Evolutionary conservation across 2,329 filamentous ascomycete species (phyloP).

Genomic region (Cercospora citrullina): DNA sequence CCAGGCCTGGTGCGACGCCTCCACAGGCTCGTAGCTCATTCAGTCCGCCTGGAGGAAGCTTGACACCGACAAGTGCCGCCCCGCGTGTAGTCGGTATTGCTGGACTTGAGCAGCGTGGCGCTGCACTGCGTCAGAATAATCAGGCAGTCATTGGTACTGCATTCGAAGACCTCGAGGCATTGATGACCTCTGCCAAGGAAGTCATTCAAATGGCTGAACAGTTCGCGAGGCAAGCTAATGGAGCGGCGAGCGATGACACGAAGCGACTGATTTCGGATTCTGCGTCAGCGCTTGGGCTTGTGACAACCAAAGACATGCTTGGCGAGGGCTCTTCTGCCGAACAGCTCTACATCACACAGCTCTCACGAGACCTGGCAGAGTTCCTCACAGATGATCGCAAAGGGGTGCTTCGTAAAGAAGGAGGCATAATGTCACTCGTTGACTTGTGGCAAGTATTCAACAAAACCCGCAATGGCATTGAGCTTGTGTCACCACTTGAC

Average conservation of each 20-base stretch:
- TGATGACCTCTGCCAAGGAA: constrained; percentile 97
- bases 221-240: constrained; percentile 68
- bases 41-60: constrained; percentile 46
- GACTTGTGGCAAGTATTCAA: constrained; percentile 97
- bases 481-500: constrained; percentile 86
- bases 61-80: constrained; percentile 30
- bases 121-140: constrained; percentile 87
- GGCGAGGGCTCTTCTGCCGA: constrained; percentile 72
- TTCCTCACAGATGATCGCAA: constrained; percentile 83
- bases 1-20: constrained; percentile 54
- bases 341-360: constrained; percentile 83
- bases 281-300: constrained; percentile 76
- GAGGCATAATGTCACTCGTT: constrained; percentile 84
- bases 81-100: constrained; percentile 81
- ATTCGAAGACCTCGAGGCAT: constrained; percentile 91
- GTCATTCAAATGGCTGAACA: constrained; percentile 89
- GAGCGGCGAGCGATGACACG: constrained; percentile 61
- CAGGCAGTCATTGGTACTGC: constrained; percentile 88
- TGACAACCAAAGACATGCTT: constrained; percentile 95
- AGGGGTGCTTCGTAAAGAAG: constrained; percentile 74
- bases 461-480: constrained; percentile 85
- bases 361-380: constrained; percentile 81
- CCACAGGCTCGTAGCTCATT: constrained; percentile 40
- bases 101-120: constrained; percentile 80
- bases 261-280: constrained; percentile 77